Conservation (phyloP, 192 early-diverging fungal genomes). For the Backusella circina region DNA sequence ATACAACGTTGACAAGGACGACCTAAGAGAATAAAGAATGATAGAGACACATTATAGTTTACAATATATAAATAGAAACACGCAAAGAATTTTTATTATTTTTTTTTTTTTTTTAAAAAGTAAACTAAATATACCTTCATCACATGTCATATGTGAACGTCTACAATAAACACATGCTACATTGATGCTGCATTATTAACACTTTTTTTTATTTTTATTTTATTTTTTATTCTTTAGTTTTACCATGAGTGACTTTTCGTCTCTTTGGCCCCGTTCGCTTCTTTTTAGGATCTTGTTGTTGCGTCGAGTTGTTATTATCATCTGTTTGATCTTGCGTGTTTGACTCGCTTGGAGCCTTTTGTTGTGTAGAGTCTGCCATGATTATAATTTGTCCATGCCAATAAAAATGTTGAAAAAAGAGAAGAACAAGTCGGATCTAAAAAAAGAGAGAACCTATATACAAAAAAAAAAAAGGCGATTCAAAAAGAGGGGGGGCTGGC, state of each 20-base stretch:
- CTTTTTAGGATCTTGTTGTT: conserved; percentile 45
- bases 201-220: not conserved
- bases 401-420: not conserved
- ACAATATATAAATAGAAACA: not conserved
- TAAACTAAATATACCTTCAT: conserved; percentile 64
- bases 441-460: not conserved
- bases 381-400: not conserved
- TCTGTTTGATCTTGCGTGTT: not conserved
- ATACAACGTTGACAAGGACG: conserved; percentile 95
- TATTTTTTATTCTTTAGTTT: not conserved
- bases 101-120: not conserved
- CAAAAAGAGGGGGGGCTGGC: not conserved
- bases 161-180: conserved; percentile 94
- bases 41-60: not conserved
- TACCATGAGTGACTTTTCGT: conserved; percentile 65
- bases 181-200: not conserved
- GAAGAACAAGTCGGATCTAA: not conserved
- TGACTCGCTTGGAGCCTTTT: not conserved
- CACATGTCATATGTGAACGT: conserved; percentile 96
- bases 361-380: not conserved
- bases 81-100: not conserved
- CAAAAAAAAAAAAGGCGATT: not conserved
- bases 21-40: conserved; percentile 34
- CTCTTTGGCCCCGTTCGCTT: conserved; percentile 56
- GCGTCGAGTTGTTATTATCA: not conserved